Evolutionary conservation across 768 basidiomycete species (phyloP).

Genomic region (Mrakia hoshinonis): DNA sequence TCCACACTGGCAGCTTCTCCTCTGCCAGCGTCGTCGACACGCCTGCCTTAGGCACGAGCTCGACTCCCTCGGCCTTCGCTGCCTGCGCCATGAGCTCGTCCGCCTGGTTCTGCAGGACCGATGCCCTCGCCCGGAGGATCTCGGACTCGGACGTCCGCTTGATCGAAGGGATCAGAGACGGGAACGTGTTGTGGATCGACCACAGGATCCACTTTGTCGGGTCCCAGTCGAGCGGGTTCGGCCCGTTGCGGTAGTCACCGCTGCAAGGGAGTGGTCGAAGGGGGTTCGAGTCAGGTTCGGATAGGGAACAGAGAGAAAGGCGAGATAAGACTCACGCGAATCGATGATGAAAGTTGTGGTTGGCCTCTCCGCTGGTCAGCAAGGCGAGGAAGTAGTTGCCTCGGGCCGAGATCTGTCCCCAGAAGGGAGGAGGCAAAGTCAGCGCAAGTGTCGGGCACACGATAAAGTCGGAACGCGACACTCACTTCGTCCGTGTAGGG

Average conservation of each 20-base stretch:
- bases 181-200: conserved; percentile 43
- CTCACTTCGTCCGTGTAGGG: conserved; percentile 73
- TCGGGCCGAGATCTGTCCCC: conserved; percentile 14
- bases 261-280: conserved; percentile 7
- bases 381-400: conserved; percentile 49
- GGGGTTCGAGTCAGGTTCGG: not conserved
- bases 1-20: conserved; percentile 36
- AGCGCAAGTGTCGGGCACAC: not conserved
- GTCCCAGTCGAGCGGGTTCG: conserved; percentile 55
- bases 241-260: conserved; percentile 58
- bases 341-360: conserved; percentile 63
- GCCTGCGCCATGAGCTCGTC: conserved; percentile 33
- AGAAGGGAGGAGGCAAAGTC: not conserved
- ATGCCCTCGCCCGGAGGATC: conserved; percentile 36
- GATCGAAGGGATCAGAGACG: conserved; percentile 37
- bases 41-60: not conserved
- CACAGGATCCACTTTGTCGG: conserved; percentile 72
- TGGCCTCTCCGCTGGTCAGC: conserved; percentile 66
- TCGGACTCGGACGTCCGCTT: conserved; percentile 36
- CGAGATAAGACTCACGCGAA: conserved; percentile 50
- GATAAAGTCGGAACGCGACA: not conserved
- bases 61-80: not conserved
- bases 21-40: conserved; percentile 27
- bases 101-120: conserved; percentile 36
- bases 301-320: not conserved